A percentile compares a stretch with the other conserved stretches of the same genome.
phyloP scores from a whole-genome alignment of 495 filamentous ascomycete species.

The Ramalina intermedia region DNA sequence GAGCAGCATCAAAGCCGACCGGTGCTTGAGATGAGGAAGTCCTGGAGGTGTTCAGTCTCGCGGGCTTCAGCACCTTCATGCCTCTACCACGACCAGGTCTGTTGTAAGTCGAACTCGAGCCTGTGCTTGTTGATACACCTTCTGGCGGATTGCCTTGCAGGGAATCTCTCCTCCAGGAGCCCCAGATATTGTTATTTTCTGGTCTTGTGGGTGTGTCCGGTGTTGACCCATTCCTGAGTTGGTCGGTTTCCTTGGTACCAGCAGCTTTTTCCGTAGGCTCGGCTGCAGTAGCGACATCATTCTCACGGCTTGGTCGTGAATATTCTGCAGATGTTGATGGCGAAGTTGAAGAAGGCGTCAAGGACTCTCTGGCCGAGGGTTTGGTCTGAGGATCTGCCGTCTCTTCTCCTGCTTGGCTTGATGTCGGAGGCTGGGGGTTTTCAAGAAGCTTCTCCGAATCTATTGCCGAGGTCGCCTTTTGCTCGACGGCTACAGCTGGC shows the following conservation, averaged over 20 bases:
- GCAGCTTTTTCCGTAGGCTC: neutral
- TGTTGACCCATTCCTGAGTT: constrained; percentile 13
- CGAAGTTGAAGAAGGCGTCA: constrained; percentile 21
- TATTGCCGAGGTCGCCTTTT: neutral
- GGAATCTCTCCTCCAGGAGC: constrained; percentile 51
- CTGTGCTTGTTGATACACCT: constrained; percentile 19
- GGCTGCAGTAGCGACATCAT: neutral
- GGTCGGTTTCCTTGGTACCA: constrained; percentile 9
- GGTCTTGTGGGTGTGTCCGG: constrained; percentile 28
- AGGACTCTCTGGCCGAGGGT: neutral
- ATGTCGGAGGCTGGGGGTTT: neutral
- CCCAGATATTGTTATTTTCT: constrained; percentile 41
- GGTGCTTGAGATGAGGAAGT: constrained; percentile 11
- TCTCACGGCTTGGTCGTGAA: constrained; percentile 2
- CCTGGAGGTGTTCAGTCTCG: constrained; percentile 22
- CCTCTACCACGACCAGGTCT: constrained; percentile 40
- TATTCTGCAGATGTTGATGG: constrained; percentile 16
- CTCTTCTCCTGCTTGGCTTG: constrained; percentile 1
- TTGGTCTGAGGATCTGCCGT: constrained; percentile 1
- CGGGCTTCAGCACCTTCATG: constrained; percentile 70
- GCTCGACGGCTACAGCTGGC: neutral
- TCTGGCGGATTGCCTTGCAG: constrained; percentile 8
- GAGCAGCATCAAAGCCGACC: constrained; percentile 15
- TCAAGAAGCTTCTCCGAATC: neutral
- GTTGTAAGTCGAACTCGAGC: constrained; percentile 41